Evolutionary conservation across 78 protist species (phyloP).

Genomic region (Guillardia theta): DNA sequence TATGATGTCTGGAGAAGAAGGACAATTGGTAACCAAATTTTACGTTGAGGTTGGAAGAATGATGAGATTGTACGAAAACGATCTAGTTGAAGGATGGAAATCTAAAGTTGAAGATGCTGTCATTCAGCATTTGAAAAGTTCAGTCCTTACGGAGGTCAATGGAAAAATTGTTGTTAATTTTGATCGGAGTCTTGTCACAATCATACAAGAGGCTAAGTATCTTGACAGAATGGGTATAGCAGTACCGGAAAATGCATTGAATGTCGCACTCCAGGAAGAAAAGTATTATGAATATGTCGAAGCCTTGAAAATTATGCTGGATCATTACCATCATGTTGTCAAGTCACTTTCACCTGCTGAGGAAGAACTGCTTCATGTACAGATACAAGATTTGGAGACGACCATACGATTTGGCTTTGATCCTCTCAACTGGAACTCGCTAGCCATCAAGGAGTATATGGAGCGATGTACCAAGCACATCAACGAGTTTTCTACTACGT

Average conservation of each 20-base stretch:
- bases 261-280: slow-evolving; percentile 84
- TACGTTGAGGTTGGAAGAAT: slow-evolving; percentile 62
- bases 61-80: slow-evolving; percentile 64
- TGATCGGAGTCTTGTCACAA: slow-evolving; percentile 17
- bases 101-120: background rate
- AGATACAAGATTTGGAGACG: slow-evolving; percentile 37
- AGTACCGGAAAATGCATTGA: slow-evolving; percentile 78
- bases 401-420: slow-evolving; percentile 60
- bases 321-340: slow-evolving; percentile 37
- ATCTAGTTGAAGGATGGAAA: slow-evolving; percentile 63
- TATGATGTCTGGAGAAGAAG: background rate
- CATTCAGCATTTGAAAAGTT: background rate
- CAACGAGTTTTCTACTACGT: slow-evolving; percentile 43
- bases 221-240: slow-evolving; percentile 70
- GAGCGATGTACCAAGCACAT: slow-evolving; percentile 49
- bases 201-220: slow-evolving; percentile 83
- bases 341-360: slow-evolving; percentile 46
- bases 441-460: slow-evolving; percentile 67
- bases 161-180: slow-evolving; percentile 71
- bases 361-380: slow-evolving; percentile 36
- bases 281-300: slow-evolving; percentile 65
- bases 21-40: background rate
- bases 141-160: background rate
- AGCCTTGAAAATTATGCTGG: slow-evolving; percentile 57
- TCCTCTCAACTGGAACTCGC: slow-evolving; percentile 87